Percentiles rank a stretch among this genome's conserved stretches.
Evolutionary conservation across 129 eudicot genomes (phyloP).

Genomic region (Lactuca saligna): DNA sequence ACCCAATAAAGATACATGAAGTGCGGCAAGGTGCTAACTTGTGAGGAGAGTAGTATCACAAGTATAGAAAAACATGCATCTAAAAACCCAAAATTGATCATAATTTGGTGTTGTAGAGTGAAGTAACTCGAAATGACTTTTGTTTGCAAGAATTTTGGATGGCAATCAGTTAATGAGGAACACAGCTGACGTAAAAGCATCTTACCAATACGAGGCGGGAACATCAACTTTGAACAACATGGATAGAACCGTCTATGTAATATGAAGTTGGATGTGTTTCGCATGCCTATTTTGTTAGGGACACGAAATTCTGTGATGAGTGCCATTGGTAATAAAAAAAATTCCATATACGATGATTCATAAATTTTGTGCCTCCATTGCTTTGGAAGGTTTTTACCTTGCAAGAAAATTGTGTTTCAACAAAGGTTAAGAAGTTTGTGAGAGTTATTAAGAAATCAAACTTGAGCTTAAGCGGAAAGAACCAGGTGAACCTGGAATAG

Average conservation of each 20-base stretch:
- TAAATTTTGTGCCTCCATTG: neutral
- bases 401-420: neutral
- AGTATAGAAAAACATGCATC: neutral
- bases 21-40: neutral
- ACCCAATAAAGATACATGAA: too few relatives aligned
- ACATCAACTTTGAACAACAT: neutral
- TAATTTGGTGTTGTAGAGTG: too few relatives aligned
- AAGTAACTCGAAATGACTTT: neutral
- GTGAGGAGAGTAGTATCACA: neutral
- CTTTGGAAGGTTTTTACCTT: too few relatives aligned
- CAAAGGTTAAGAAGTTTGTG: neutral
- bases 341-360: neutral
- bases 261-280: neutral
- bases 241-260: too few relatives aligned
- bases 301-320: neutral
- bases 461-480: neutral
- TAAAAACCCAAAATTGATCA: neutral
- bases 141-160: neutral
- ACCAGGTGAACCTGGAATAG: neutral
- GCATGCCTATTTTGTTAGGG: neutral
- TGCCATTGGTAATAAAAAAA: neutral
- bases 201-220: neutral
- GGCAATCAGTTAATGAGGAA: neutral
- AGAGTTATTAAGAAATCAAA: neutral
- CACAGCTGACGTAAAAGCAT: neutral